phyloP scores from a whole-genome alignment of 2,329 filamentous ascomycete genomes.

The Cytospora schulzeri region DNA sequence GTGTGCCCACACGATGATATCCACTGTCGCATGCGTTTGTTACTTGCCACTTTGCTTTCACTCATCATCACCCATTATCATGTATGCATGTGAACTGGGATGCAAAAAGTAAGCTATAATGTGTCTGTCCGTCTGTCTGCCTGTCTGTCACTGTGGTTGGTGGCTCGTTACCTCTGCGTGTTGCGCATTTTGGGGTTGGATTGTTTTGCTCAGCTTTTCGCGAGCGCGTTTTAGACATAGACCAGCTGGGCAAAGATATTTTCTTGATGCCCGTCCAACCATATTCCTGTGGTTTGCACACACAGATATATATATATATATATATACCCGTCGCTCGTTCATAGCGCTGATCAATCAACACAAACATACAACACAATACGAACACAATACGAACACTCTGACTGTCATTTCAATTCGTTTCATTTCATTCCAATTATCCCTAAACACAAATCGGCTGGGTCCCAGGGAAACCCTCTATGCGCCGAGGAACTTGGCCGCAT shows the following conservation, averaged over 20 bases:
- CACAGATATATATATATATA: constrained; percentile 3
- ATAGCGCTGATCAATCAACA: background rate
- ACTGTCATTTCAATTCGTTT: background rate
- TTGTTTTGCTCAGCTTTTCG: constrained; percentile 5
- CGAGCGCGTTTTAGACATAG: constrained; percentile 3
- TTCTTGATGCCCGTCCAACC: constrained; percentile 3
- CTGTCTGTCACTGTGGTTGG: background rate
- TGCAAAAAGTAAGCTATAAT: background rate
- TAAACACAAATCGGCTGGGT: too few species aligned
- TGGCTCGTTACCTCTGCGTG: background rate
- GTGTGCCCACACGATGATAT: constrained; percentile 7
- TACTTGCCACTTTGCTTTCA: constrained; percentile 15
- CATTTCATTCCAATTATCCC: background rate
- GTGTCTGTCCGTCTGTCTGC: too few species aligned
- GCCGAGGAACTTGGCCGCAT: constrained; percentile 81
- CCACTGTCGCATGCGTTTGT: constrained; percentile 21
- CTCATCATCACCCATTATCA: background rate
- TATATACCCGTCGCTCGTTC: constrained; percentile 27
- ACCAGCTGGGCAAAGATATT: constrained; percentile 2
- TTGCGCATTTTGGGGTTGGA: background rate
- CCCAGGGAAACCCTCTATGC: constrained; percentile 32
- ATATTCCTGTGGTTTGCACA: background rate
- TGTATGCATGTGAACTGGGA: background rate
- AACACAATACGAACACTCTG: background rate
- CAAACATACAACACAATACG: background rate